A percentile compares a stretch with the other conserved stretches of the same genome.
Conservation (phyloP, 139 green algal genomes). For the Picochlorum costavermella region DNA sequence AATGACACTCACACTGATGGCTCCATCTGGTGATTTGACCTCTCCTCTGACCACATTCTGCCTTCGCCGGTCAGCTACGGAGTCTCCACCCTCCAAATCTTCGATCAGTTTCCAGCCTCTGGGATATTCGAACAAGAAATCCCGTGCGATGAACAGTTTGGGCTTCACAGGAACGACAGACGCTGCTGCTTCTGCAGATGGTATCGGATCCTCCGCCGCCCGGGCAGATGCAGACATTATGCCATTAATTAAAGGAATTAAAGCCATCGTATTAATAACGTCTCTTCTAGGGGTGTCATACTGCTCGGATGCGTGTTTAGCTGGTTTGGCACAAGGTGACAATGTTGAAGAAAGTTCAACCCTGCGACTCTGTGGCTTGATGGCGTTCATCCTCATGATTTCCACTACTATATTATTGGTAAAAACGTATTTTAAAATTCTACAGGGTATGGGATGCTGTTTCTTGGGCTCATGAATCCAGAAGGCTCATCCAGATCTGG, state of each 20-base stretch:
- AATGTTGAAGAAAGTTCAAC: no score
- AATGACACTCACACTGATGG: conserved; percentile 20
- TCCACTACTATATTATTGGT: no score
- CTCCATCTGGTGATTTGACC: conserved; percentile 8
- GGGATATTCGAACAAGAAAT: conserved; percentile 14
- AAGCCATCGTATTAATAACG: no score
- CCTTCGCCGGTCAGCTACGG: conserved; percentile 4
- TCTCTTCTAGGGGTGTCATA: no score
- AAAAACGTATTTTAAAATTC: no score
- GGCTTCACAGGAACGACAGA: neutral
- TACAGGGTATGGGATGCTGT: no score
- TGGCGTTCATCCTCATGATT: no score
- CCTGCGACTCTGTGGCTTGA: no score
- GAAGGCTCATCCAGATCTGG: no score
- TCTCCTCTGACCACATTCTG: conserved; percentile 23
- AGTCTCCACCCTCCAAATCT: neutral
- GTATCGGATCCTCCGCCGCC: neutral
- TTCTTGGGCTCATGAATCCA: no score
- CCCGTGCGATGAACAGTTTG: conserved; percentile 9
- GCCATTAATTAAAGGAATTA: neutral
- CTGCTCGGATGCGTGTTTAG: no score
- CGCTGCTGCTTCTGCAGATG: neutral
- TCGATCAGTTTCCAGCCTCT: neutral
- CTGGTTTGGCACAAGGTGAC: no score
- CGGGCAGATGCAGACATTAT: neutral